Conservation (phyloP, 2,329 filamentous ascomycete genomes). For the Zalaria sp. region DNA sequence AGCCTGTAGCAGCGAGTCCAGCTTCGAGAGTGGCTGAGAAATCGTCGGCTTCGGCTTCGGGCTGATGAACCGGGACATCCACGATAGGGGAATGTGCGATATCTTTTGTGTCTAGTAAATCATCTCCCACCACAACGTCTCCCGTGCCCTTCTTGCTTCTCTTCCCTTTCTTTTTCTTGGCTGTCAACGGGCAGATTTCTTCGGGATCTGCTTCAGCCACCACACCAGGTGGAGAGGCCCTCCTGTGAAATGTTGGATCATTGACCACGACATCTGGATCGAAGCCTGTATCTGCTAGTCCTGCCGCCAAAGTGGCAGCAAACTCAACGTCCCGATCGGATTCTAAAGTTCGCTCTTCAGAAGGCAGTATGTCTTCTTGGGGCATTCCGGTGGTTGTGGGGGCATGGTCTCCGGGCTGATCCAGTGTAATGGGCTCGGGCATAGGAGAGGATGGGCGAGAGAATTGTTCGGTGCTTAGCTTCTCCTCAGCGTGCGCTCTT, state of each 20-base stretch:
- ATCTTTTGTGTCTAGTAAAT: too few relatives aligned
- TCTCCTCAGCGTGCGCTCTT: slow-evolving; percentile 4
- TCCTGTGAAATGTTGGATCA: slow-evolving; percentile 22
- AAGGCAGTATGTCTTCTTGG: too few relatives aligned
- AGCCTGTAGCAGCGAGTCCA: slow-evolving; percentile 31
- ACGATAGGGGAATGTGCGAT: too few relatives aligned
- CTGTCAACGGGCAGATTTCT: slow-evolving; percentile 11
- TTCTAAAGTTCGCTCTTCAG: background rate
- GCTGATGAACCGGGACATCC: too few relatives aligned
- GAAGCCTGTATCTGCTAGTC: slow-evolving; percentile 31
- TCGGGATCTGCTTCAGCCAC: slow-evolving; percentile 19
- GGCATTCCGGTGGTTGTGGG: background rate
- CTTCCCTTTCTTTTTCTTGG: slow-evolving; percentile 21
- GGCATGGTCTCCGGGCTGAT: too few relatives aligned
- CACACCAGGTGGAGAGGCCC: slow-evolving; percentile 17
- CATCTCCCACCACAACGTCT: too few relatives aligned
- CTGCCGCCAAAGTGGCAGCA: slow-evolving; percentile 31
- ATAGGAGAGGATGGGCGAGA: too few relatives aligned
- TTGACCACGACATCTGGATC: slow-evolving; percentile 29
- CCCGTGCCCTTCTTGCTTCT: slow-evolving; percentile 11
- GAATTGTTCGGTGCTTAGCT: too few relatives aligned
- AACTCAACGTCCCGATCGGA: slow-evolving; percentile 27
- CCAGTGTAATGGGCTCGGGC: too few relatives aligned
- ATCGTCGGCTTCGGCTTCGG: slow-evolving; percentile 12
- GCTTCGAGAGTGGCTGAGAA: slow-evolving; percentile 34